A percentile compares a stretch with the other conserved stretches of the same genome.
phyloP scores from a whole-genome alignment of 1,139 yeast genomes.

The Suhomyces coccinellae region DNA sequence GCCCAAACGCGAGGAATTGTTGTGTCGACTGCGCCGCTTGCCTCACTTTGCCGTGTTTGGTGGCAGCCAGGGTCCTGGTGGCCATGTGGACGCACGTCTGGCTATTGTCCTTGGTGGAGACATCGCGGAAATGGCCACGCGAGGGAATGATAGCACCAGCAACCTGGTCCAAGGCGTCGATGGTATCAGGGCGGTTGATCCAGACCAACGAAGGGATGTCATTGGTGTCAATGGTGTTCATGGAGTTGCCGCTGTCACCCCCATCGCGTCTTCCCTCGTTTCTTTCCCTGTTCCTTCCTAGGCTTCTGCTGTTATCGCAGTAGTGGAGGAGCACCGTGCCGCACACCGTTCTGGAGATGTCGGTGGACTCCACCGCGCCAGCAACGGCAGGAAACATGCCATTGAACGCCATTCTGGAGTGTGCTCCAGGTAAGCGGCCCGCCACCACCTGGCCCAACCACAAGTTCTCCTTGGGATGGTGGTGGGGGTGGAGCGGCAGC shows the following conservation, averaged over 20 bases:
- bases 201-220: conserved; percentile 7
- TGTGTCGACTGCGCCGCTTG: not conserved
- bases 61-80: not conserved
- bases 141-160: conserved; percentile 16
- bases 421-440: conserved; percentile 1
- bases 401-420: not conserved
- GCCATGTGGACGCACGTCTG: not conserved
- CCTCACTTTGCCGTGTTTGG: not conserved
- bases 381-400: not conserved
- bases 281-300: no score
- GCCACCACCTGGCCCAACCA: conserved; percentile 16
- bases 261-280: no score
- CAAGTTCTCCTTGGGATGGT: conserved; percentile 12
- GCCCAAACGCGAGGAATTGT: not conserved
- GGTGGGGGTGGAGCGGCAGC: not conserved
- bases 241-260: no score
- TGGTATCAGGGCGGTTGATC: conserved; percentile 11
- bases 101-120: not conserved
- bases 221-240: not conserved
- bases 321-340: conserved; percentile 11
- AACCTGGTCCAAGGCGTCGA: conserved; percentile 3
- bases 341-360: not conserved
- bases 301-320: conserved; percentile 10
- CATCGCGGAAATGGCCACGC: conserved; percentile 14
- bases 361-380: not conserved